A percentile compares a stretch with the other conserved stretches of the same genome.
Evolutionary conservation across 345 rosid genomes (phyloP).

Genomic region (Physaria fendleri): DNA sequence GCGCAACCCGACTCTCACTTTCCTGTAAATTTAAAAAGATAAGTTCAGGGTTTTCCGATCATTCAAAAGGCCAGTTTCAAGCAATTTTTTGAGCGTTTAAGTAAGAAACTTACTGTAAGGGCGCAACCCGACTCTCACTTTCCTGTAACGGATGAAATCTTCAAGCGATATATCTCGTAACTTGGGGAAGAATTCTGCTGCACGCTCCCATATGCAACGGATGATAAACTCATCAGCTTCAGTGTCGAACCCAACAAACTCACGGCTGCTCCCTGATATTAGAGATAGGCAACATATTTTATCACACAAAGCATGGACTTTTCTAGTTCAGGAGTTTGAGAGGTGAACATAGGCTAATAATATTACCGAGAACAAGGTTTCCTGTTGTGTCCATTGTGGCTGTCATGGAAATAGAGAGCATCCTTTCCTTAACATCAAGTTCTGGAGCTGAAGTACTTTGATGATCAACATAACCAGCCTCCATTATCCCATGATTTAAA

Average conservation of each 20-base stretch:
- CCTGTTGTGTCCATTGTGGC: constrained; percentile 70
- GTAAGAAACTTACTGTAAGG: constrained; percentile 71
- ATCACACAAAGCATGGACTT: neutral
- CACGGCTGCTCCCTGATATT: constrained; percentile 81
- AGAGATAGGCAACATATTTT: neutral
- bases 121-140: constrained; percentile 90
- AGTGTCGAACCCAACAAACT: constrained; percentile 72
- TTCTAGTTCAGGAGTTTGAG: neutral
- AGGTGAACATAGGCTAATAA: neutral
- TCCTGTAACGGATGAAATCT: constrained; percentile 41
- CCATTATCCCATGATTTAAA: constrained; percentile 86
- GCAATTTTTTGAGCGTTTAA: neutral
- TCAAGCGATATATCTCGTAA: constrained; percentile 41
- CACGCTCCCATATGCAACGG: constrained; percentile 61
- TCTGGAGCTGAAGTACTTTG: constrained; percentile 37
- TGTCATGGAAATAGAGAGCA: constrained; percentile 73
- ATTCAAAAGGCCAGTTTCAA: neutral
- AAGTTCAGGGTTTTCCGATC: neutral
- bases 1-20: constrained; percentile 90
- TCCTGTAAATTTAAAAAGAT: constrained; percentile 32
- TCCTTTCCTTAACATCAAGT: constrained; percentile 31
- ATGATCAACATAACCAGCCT: constrained; percentile 60
- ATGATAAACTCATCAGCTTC: constrained; percentile 57
- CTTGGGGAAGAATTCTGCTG: constrained; percentile 73
- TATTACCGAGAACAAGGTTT: constrained; percentile 64